These are phyloP conservation scores for Gardenia jasminoides DNA, from an alignment of 257 asterid genomes.

Conservation along the genomic window DNA sequence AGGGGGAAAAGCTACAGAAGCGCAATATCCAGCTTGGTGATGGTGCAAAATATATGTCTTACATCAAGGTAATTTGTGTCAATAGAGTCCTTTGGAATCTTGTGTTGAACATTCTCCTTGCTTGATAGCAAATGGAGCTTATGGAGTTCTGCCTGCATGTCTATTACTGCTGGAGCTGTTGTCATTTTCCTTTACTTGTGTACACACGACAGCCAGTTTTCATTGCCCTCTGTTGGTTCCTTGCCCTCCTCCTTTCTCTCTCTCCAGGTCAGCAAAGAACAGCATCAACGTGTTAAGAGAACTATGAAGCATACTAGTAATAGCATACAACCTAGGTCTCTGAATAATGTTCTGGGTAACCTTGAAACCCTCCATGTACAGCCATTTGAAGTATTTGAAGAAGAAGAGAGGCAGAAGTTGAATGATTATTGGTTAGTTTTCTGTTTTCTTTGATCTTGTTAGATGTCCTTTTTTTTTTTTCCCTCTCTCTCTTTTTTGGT, in stretches of 20 bases:
- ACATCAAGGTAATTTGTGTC: constrained; percentile 62
- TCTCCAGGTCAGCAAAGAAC: constrained; percentile 87
- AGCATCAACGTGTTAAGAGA: constrained; percentile 76
- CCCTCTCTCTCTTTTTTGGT: no score
- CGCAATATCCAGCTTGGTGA: constrained; percentile 59
- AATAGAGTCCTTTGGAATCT: constrained; percentile 5
- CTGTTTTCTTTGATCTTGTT: constrained; percentile 22
- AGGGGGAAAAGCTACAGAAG: constrained; percentile 56
- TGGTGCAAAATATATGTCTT: constrained; percentile 93
- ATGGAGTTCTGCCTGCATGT: not conserved
- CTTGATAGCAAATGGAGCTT: not conserved
- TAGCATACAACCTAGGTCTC: constrained; percentile 68
- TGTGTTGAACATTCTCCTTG: constrained; percentile 13
- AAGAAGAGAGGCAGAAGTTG: constrained; percentile 87
- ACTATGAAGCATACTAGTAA: constrained; percentile 67
- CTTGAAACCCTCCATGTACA: constrained; percentile 65
- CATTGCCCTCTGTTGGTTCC: not conserved
- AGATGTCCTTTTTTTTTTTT: constrained; percentile 20
- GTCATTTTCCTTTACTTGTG: not conserved
- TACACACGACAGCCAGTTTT: not conserved
- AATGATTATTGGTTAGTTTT: constrained; percentile 70
- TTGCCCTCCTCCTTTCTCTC: not conserved
- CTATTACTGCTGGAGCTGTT: constrained; percentile 1
- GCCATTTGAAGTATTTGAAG: constrained; percentile 88
- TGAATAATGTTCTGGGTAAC: constrained; percentile 77